These are phyloP conservation scores for Danielia oregonensis DNA, from an alignment of 805 yeast genomes.

Conservation along the genomic window DNA sequence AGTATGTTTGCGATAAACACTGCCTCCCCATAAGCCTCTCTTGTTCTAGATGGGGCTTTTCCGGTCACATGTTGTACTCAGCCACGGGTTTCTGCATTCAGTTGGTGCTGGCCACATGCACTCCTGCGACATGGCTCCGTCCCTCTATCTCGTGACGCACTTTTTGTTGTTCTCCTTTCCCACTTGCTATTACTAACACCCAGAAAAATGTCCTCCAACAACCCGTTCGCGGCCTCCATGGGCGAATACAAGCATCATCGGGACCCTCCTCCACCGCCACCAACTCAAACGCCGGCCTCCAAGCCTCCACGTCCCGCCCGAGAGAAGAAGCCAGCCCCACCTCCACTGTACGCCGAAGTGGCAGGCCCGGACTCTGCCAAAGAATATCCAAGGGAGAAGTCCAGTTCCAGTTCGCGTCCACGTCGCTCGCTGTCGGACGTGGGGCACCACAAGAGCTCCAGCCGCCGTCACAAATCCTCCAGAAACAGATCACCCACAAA, in stretches of 20 bases:
- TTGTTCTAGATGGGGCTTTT: no score
- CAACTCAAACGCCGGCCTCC: slow-evolving; percentile 6
- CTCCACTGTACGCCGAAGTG: slow-evolving; percentile 71
- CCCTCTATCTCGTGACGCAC: not conserved
- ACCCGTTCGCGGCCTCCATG: slow-evolving; percentile 51
- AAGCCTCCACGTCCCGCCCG: slow-evolving; percentile 25
- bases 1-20: no score
- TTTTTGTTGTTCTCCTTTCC: slow-evolving; percentile 1
- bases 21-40: no score
- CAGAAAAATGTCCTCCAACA: slow-evolving; percentile 43
- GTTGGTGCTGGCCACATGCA: no score
- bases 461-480: slow-evolving; percentile 11
- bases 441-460: slow-evolving; percentile 9
- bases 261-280: slow-evolving; percentile 33
- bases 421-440: slow-evolving; percentile 19
- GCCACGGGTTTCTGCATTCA: no score
- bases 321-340: slow-evolving; percentile 38
- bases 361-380: slow-evolving; percentile 46
- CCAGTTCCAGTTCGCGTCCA: slow-evolving; percentile 10
- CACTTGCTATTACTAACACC: slow-evolving; percentile 4
- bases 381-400: slow-evolving; percentile 56
- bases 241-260: slow-evolving; percentile 35
- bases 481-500: slow-evolving; percentile 35
- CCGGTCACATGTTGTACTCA: no score
- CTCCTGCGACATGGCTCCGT: not conserved